Base-by-base conservation (phyloP, 176 grass and related monocot genomes). In the Oryza glaberrima region DNA sequence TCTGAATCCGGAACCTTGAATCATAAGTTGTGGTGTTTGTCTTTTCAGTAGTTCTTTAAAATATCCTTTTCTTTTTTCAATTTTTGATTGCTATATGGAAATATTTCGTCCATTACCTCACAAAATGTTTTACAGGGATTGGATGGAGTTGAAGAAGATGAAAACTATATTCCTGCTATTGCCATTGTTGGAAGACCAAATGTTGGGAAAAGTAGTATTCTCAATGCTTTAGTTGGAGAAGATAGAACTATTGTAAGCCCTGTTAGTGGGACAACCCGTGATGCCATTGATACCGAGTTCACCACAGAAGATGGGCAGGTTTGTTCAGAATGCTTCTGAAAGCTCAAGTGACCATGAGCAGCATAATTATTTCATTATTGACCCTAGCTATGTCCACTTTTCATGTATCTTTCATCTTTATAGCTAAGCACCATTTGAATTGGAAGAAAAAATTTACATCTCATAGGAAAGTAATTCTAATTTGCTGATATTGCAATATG, bases 141-240 rank as follows among this genome's bases (percentile, higher is more conserved):
- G 40, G 87, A 94, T 48, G 83, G 64, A 20, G 72, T 74, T 83
- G 93, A 95, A 84, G 89, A 90, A 88, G 90, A 93, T 30, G 88
- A 88, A 82, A 93, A 83, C 61, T 81, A 88, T 41, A 58, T 95
- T 83, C 96, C 96, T 73, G 90, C 96, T 87, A 95, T 98, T 87
- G 38, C 96, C 47, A 95, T 95, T 80, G 93, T 98, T 68, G 96
- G 96, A 81, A 95, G 91, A 90, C 96, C 96, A 92, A 98, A 98
- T 95, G 96, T 98, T 26, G 96, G 96, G 17, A 98, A 98, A 92
- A 98, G 96, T 80, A 98, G 96, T 82, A 95, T 98, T 79, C 82
- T 98, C 70, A 98, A 98, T 93, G 89, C 96, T 71, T 88, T 98
- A 67, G 96, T 95, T 81, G 89, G 91, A 86, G 96, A 98, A 84